Evolutionary conservation across 1,284 basidiomycete genomes (phyloP).

Genomic region (Sphaerobolus stellatus): DNA sequence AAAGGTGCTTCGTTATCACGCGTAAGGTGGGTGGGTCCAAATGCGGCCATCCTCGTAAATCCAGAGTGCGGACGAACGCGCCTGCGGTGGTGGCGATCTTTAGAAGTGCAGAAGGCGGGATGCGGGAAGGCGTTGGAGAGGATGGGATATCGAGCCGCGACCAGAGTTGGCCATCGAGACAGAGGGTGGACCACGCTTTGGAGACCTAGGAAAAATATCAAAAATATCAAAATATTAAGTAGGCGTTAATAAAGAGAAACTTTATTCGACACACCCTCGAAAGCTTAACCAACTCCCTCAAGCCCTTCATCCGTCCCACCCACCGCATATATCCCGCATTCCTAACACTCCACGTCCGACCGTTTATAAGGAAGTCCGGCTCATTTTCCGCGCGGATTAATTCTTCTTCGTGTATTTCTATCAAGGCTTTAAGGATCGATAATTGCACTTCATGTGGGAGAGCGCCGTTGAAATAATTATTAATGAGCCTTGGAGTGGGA

Average conservation of each 20-base stretch:
- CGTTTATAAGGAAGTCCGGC: no score
- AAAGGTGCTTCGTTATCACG: not conserved
- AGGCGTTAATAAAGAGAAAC: constrained; percentile 6
- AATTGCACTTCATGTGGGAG: constrained; percentile 77
- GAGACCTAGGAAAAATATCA: constrained; percentile 66
- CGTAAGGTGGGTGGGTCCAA: constrained; percentile 45
- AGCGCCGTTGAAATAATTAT: constrained; percentile 61
- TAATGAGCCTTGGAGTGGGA: no score
- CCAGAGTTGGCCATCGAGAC: constrained; percentile 90
- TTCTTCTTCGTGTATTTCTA: constrained; percentile 55
- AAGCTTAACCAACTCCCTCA: constrained; percentile 76
- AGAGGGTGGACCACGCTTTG: constrained; percentile 73
- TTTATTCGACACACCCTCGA: constrained; percentile 60
- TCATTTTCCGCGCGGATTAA: constrained; percentile 42
- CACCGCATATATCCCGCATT: constrained; percentile 62
- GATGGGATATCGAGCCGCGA: constrained; percentile 51
- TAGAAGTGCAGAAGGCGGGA: constrained; percentile 50
- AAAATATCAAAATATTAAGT: not conserved
- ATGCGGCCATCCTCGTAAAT: constrained; percentile 63
- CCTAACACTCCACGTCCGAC: constrained; percentile 54
- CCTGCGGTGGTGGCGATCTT: constrained; percentile 55
- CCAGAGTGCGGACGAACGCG: constrained; percentile 64
- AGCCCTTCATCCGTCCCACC: constrained; percentile 69
- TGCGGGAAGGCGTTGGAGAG: constrained; percentile 44
- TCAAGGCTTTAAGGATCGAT: constrained; percentile 55